Conservation (phyloP, 495 filamentous ascomycete species). For the Penicillium turbatum region DNA sequence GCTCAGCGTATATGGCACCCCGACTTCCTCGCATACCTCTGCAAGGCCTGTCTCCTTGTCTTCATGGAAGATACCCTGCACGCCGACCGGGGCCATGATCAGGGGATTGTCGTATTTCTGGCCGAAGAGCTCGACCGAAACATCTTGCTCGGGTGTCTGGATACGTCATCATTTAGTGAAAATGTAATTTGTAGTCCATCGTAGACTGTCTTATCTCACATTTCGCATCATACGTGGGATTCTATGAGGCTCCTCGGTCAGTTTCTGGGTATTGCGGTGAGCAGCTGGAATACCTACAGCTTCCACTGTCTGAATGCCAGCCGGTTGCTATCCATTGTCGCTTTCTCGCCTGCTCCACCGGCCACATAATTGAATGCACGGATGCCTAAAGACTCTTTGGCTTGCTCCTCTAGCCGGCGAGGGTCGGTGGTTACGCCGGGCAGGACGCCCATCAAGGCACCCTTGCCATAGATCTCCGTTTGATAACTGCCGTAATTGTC, state of each 20-base stretch:
- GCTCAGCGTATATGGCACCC: conserved; percentile 53
- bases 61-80: conserved; percentile 54
- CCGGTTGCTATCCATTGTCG: conserved; percentile 62
- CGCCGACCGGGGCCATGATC: conserved; percentile 57
- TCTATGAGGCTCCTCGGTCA: conserved; percentile 10
- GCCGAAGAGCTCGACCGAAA: conserved; percentile 55
- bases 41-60: conserved; percentile 53
- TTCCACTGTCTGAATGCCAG: conserved; percentile 64
- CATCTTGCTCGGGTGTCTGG: conserved; percentile 44
- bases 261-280: neutral
- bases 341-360: conserved; percentile 61
- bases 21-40: conserved; percentile 47
- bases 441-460: conserved; percentile 41
- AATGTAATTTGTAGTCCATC: neutral
- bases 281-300: conserved; percentile 29
- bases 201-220: conserved; percentile 18
- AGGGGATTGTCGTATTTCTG: conserved; percentile 48
- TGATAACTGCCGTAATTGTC: conserved; percentile 45
- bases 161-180: conserved; percentile 1
- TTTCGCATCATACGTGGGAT: conserved; percentile 42
- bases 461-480: conserved; percentile 47
- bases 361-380: conserved; percentile 57
- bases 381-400: conserved; percentile 42
- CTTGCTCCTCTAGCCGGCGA: conserved; percentile 54
- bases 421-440: conserved; percentile 59